A percentile compares a stretch with the other conserved stretches of the same genome.
phyloP scores from a whole-genome alignment of 148 eudicot species.

The Cornus florida region DNA sequence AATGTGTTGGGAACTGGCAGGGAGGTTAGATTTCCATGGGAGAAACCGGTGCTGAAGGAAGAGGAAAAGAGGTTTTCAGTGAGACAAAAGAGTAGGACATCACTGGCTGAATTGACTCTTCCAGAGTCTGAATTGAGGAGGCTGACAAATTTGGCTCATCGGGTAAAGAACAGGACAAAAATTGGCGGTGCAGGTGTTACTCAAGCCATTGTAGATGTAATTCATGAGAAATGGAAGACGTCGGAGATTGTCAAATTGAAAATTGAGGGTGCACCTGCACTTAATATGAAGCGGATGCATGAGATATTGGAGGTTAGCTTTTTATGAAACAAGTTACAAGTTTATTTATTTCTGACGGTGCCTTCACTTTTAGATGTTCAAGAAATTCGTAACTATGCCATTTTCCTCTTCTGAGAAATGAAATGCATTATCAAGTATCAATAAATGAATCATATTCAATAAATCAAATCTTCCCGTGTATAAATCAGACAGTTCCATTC shows the following conservation, averaged over 20 bases:
- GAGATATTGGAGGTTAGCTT: conserved; percentile 83
- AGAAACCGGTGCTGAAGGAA: conserved; percentile 40
- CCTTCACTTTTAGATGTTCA: not conserved
- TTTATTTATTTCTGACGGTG: not conserved
- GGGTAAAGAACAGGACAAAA: conserved; percentile 62
- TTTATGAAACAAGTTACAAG: not conserved
- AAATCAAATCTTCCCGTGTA: not conserved
- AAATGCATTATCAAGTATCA: not conserved
- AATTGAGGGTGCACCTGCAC: conserved; percentile 87
- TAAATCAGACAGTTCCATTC: not conserved
- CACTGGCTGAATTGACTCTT: conserved; percentile 79
- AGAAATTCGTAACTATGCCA: not conserved
- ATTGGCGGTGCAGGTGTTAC: conserved; percentile 78
- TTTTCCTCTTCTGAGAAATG: not conserved
- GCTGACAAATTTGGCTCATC: conserved; percentile 55
- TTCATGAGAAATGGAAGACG: conserved; percentile 75
- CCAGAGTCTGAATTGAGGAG: conserved; percentile 81
- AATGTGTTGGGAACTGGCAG: conserved; percentile 40
- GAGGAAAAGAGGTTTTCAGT: conserved; percentile 43
- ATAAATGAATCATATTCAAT: not conserved
- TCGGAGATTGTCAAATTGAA: conserved; percentile 77
- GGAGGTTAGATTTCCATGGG: conserved; percentile 88
- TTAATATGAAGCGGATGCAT: conserved; percentile 89
- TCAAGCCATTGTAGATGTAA: conserved; percentile 59
- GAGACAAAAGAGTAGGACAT: conserved; percentile 62